Base-by-base conservation (phyloP, 2,329 filamentous ascomycete genomes). In the Elsinoe perseae region DNA sequence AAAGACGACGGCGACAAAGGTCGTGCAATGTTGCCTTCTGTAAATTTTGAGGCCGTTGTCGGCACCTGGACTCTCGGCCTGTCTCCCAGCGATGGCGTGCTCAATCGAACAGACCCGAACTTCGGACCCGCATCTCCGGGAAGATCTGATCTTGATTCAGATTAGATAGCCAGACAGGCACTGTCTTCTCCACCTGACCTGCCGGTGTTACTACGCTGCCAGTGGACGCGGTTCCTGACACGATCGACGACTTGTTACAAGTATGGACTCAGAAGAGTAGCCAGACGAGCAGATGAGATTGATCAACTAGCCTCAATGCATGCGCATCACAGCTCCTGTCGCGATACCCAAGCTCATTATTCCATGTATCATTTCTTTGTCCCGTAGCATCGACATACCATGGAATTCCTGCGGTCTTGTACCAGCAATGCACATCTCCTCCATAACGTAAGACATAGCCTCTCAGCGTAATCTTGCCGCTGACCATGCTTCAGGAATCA, bases 321-420 rank as follows among this genome's bases (percentile, higher is more conserved):
- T 34, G 34, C 36, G 52, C 36, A 43, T 3, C 18, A 20, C 36
- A 30, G 23, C 52, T 43, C 27, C 10, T 42, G 14, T 28, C n/a
- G 14, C 25, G 40, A 12, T 23, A 38, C 16, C 25, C 23, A 48
- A 52, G 16, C 48, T 18, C 48, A 36, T 25, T 25, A 32, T 46
- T 27, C 18, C 38, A 42, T 56, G 36, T 56, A 56, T 56, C 53
- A 56, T 18, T 44, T 46, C 36, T 44, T 46, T 23, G 53, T 56
- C 23, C 53, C 53, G 18, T 56, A 56, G 27, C 23, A 21, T 25
- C 18, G 23, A 21, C 23, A 25, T 38, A 52, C 18, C 38, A 56
- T 56, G 53, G 53, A 56, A 9, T 56, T 56, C 40, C 21, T 56
- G 25, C 53, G 53, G 27, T 56, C 53, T 28, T 56, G 53, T 30